Evolutionary conservation across 2,329 filamentous ascomycete genomes (phyloP).

Genomic region (Polytolypa hystricis): DNA sequence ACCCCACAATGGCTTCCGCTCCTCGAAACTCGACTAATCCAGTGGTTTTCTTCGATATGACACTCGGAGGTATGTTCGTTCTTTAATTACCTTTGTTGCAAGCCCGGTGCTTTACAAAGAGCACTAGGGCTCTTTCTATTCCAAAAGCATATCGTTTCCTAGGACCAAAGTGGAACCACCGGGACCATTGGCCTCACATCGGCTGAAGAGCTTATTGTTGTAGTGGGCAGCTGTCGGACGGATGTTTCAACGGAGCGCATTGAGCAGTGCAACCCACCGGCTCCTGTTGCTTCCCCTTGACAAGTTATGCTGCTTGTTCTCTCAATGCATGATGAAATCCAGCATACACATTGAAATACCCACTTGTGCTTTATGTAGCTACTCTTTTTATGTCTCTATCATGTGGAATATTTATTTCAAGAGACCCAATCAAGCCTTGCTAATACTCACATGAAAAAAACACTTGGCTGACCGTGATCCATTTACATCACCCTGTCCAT

Average conservation of each 20-base stretch:
- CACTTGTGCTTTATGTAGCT: background rate
- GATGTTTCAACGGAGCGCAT: background rate
- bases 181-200: no score
- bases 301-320: no score
- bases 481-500: constrained; percentile 1
- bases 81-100: no score
- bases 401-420: no score
- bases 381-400: background rate
- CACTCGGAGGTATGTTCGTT: constrained; percentile 36
- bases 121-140: background rate
- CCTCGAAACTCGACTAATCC: constrained; percentile 23
- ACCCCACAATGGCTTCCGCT: background rate
- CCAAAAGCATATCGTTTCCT: background rate
- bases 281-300: constrained; percentile 1
- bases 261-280: background rate
- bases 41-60: constrained; percentile 40
- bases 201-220: background rate
- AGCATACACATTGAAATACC: background rate
- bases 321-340: no score
- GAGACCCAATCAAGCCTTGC: no score
- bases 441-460: background rate
- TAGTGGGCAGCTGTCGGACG: no score
- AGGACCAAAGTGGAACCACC: no score
- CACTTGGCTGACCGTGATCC: constrained; percentile 1
- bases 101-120: no score